Conservation (phyloP, 176 grass and related monocot genomes). For the Phragmites australis region DNA sequence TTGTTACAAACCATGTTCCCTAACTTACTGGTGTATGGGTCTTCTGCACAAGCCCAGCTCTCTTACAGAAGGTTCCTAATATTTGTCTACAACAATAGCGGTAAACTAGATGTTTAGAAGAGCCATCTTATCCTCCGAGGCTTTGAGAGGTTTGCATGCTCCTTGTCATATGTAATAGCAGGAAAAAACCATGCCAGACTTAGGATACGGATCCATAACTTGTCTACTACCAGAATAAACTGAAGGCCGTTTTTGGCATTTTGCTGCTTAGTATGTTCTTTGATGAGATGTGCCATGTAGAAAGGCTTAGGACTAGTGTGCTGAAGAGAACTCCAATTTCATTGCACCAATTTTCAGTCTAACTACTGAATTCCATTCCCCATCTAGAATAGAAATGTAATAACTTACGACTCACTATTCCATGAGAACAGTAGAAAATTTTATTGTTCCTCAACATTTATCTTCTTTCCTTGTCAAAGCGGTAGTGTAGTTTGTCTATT, state of each 20-base stretch:
- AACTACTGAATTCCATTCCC: not conserved
- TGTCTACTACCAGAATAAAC: not conserved
- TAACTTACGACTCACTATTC: not conserved
- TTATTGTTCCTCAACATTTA: conserved; percentile 23
- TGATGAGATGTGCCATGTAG: not conserved
- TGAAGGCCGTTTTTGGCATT: not conserved
- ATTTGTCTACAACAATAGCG: not conserved
- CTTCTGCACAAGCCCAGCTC: conserved; percentile 3
- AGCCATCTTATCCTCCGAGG: not conserved
- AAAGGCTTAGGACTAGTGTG: not conserved
- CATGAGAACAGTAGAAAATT: not conserved
- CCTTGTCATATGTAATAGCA: not conserved
- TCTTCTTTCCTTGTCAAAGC: not conserved
- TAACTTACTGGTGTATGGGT: not conserved
- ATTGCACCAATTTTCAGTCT: not conserved
- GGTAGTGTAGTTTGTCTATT: not conserved
- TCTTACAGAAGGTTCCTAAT: not conserved
- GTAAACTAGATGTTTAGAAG: conserved; percentile 2
- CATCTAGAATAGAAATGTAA: not conserved
- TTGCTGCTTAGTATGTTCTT: not conserved
- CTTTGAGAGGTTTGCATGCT: not conserved
- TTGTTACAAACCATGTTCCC: not conserved
- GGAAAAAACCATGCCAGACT: not conserved
- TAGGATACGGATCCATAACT: not conserved
- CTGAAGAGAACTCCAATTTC: not conserved